Evolutionary conservation across 2,329 filamentous ascomycete species (phyloP).

Genomic region (Tolypocladium tropicale): DNA sequence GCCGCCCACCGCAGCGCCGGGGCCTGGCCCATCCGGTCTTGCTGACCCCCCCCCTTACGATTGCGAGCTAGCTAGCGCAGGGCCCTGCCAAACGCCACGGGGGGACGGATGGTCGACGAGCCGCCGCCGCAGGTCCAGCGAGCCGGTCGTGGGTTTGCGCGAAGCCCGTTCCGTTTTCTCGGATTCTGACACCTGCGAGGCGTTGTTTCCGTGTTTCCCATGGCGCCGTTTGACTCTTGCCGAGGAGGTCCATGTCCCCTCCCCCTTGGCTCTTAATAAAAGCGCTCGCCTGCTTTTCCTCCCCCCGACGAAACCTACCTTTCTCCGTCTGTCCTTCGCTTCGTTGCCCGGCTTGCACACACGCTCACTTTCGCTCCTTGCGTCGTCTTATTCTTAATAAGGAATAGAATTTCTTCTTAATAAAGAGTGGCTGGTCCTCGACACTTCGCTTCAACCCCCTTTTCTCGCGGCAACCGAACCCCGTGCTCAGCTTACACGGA

Average conservation of each 20-base stretch:
- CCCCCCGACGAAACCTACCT: no score
- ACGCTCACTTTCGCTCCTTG: not conserved
- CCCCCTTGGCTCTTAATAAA: not conserved
- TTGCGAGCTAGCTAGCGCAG: no score
- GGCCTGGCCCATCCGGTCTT: no score
- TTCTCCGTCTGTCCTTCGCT: slow-evolving; percentile 6
- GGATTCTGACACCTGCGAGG: not conserved
- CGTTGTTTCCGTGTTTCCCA: not conserved
- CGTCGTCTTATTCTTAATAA: not conserved
- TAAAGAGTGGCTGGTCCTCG: slow-evolving; percentile 3
- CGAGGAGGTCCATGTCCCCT: not conserved
- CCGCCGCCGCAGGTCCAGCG: not conserved
- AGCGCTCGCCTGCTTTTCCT: slow-evolving; percentile 10
- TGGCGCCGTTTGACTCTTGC: not conserved
- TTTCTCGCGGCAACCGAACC: no score
- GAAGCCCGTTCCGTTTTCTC: no score
- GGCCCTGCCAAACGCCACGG: not conserved
- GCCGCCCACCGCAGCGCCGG: no score
- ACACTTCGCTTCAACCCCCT: not conserved
- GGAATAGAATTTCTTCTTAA: not conserved
- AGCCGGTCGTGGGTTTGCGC: not conserved
- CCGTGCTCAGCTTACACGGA: no score
- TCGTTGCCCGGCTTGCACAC: not conserved
- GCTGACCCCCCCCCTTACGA: no score
- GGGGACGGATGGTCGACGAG: not conserved